These are phyloP conservation scores for Xylaria sp. DNA, from an alignment of 2,329 filamentous ascomycete genomes.

Conservation along the genomic window DNA sequence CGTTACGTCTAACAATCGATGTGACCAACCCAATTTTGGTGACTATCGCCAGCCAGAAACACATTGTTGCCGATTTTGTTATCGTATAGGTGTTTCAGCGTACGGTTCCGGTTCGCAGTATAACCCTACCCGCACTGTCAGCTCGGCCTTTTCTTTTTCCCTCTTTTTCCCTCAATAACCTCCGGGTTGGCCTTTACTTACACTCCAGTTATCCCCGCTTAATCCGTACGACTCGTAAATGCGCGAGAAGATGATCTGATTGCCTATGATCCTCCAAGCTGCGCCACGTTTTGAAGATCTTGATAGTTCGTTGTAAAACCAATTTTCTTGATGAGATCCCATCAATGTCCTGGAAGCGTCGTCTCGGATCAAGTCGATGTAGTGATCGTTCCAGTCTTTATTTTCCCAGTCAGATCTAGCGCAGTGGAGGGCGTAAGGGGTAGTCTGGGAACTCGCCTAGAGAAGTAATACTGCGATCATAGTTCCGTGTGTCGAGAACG, in stretches of 20 bases:
- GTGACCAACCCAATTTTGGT: conserved; percentile 64
- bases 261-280: conserved; percentile 73
- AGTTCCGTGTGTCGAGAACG: conserved; percentile 72
- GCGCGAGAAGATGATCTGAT: conserved; percentile 71
- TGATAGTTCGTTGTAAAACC: conserved; percentile 69
- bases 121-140: conserved; percentile 59
- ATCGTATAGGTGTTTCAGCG: conserved; percentile 67
- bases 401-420: conserved; percentile 36
- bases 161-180: not conserved
- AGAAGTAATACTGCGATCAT: conserved; percentile 68
- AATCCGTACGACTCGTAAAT: conserved; percentile 46
- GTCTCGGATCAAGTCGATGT: conserved; percentile 65
- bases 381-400: conserved; percentile 64
- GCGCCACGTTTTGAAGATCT: conserved; percentile 67
- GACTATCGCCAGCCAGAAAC: conserved; percentile 73
- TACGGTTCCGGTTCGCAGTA: conserved; percentile 72
- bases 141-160: too few relatives aligned
- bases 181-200: conserved; percentile 29
- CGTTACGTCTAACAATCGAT: not conserved
- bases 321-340: conserved; percentile 74
- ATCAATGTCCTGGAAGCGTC: conserved; percentile 72
- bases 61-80: conserved; percentile 76
- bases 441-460: conserved; percentile 39
- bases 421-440: not conserved
- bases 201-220: conserved; percentile 45